Base-by-base conservation (phyloP, 305 asterid species). In the Fraxinus albicans region DNA sequence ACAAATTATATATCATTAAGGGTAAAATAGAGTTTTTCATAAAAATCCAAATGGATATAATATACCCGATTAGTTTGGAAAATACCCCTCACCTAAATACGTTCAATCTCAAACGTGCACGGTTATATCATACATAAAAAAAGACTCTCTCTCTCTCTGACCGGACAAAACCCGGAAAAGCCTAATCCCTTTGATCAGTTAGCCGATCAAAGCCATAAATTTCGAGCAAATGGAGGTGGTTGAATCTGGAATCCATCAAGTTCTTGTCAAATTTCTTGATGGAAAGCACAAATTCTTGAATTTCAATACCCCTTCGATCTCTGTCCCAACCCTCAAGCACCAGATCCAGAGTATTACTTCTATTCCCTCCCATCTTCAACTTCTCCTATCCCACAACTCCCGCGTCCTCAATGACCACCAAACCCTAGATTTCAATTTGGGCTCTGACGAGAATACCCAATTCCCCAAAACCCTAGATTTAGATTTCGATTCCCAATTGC, bases 251-350 rank as follows among this genome's bases (percentile, higher is more conserved):
- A 88, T 87, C 69, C 90, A 91, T 85, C 98, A 96, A 87, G 89
- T 96, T 23, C 84, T 91, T 27, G 91, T 95, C 73, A 95, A 93
- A 90, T 89, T 91, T 84, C 89, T 93, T 65, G 92, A 93, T 44
- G 97, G 98, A 0, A 93, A 88, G 81, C 98, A 94, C 88, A 88
- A 77, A 78, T 47, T 88, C 86, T 77, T 96, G 84, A 93, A 94
- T 91, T 91, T 94, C 86, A 29, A 82, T 8, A 80, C 86, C 40
- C 91, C 95, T 2, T 85, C 90, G 15, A 84, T 92, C 67, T 72
- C 91, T 17, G 80, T 88, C 84, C 65, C 90, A 83, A 77, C 86
- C 87, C 93, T 96, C 76, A 93, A 92, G 78, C 86, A 78, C 81
- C 87, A 87, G 13, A 91, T 94, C 85, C 88, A 94, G 87, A 50